Conservation (phyloP, 768 basidiomycete genomes). For the Mycena amicta region DNA sequence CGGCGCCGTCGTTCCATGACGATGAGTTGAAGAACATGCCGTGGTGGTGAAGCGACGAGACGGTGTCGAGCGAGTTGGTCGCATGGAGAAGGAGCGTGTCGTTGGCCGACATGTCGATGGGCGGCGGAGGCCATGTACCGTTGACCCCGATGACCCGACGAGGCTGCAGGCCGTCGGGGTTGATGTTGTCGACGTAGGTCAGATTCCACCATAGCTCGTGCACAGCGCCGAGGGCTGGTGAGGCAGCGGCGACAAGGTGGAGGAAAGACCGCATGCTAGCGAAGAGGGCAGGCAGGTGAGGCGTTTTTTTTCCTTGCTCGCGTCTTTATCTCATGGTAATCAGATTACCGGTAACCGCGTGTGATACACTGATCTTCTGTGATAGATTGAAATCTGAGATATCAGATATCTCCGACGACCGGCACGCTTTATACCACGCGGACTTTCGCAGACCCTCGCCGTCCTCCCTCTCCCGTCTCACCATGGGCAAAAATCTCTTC, state of each 20-base stretch:
- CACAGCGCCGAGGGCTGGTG: conserved; percentile 59
- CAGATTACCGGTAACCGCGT: background rate
- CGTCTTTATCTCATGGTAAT: background rate
- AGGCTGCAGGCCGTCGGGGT: conserved; percentile 80
- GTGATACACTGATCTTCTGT: too few relatives aligned
- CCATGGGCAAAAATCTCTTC: conserved; percentile 77
- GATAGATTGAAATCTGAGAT: background rate
- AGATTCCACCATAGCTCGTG: conserved; percentile 90
- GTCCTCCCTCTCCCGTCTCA: conserved; percentile 11
- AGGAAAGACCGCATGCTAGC: conserved; percentile 29
- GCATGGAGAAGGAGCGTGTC: conserved; percentile 82
- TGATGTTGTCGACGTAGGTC: conserved; percentile 76
- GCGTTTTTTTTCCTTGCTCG: background rate
- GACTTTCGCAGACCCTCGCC: conserved; percentile 13
- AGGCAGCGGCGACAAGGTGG: conserved; percentile 35
- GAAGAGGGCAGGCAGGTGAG: conserved; percentile 9
- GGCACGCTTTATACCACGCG: background rate
- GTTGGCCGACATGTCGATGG: conserved; percentile 67
- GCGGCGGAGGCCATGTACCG: conserved; percentile 93
- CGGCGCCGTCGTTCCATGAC: conserved; percentile 89
- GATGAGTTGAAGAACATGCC: conserved; percentile 93
- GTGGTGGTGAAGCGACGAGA: conserved; percentile 85
- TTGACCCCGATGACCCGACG: conserved; percentile 88
- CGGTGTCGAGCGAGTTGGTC: conserved; percentile 65
- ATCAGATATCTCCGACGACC: background rate